A percentile compares a stretch with the other conserved stretches of the same genome.
phyloP scores from a whole-genome alignment of 1,284 basidiomycete species.

The Quambalaria eucalypti region DNA sequence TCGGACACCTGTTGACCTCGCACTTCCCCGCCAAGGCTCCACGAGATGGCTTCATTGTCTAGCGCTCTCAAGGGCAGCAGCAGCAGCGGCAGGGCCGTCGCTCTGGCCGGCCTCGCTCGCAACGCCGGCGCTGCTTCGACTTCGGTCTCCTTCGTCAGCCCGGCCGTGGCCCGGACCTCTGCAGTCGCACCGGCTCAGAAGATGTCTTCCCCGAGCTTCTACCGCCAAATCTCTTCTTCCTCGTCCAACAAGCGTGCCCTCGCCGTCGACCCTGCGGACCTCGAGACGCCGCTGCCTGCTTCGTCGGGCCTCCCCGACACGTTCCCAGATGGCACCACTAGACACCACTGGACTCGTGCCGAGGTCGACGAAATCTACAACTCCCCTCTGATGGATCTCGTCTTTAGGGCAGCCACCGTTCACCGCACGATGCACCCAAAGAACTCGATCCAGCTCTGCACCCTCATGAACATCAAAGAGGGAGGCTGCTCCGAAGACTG shows the following conservation, averaged over 20 bases:
- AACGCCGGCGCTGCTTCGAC: too few relatives aligned
- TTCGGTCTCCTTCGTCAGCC: too few relatives aligned
- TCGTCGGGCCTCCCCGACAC: neutral
- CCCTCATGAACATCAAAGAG: conserved; percentile 95
- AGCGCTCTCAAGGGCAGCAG: too few relatives aligned
- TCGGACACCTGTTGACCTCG: too few relatives aligned
- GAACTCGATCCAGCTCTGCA: conserved; percentile 85
- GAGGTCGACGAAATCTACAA: conserved; percentile 42
- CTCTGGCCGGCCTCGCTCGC: too few relatives aligned
- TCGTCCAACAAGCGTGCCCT: conserved; percentile 1
- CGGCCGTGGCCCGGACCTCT: too few relatives aligned
- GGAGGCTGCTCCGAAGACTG: conserved; percentile 89
- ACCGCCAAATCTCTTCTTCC: neutral
- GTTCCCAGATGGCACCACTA: conserved; percentile 6
- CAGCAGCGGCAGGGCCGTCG: too few relatives aligned
- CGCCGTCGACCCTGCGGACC: neutral
- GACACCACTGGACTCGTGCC: conserved; percentile 34
- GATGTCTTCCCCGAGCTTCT: too few relatives aligned
- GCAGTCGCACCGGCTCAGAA: too few relatives aligned
- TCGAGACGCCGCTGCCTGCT: neutral
- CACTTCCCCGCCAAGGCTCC: too few relatives aligned
- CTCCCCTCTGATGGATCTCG: conserved; percentile 39
- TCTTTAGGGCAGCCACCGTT: conserved; percentile 52
- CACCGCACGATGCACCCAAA: conserved; percentile 82
- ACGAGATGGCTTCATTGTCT: too few relatives aligned